Base-by-base conservation (phyloP, 1,284 basidiomycete species). In the Cryptococcus depauperatus region DNA sequence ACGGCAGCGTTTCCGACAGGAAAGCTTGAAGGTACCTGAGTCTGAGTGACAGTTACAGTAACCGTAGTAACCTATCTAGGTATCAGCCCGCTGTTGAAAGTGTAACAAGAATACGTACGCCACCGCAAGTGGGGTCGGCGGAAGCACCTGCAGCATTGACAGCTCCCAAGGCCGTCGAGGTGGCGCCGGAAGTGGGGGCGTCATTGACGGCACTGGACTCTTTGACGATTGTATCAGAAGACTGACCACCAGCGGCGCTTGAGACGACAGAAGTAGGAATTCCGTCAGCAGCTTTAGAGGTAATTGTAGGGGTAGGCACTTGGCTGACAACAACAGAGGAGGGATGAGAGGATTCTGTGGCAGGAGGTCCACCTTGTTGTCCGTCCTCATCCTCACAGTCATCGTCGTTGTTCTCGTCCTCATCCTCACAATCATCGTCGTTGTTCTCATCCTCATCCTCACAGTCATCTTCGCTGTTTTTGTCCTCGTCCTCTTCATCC, bases 11-110 rank as follows among this genome's bases (percentile, higher is more conserved):
- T 35, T 14, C 7, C 39, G 5, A 39, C 37, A 16, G 33, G 26
- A 16, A n/a, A 19, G 32, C 28, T 32, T 6, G n/a, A 42, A 25
- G 25, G 42, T 16, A 8, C 11, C 33, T 28, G 50, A 13, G 46
- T 7, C 2, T 22, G 7, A 37, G 54, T 54, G 4, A 54, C 47
- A 32, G 55, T 58, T 10, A 58, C 57, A 6, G 54, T 55, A 7
- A 58, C 55, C 10, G 57, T 58, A 8, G 50, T 47, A 13, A 40
- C 40, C 52, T 56, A 43, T 8, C 30, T 13, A 4, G 22, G 29
- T 5, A 26, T 9, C 21, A 18, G 42, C 47, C 39, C 52, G 40
- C 37, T 23, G 1, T 11, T 11, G 28, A 6, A 18, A 26, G 7
- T 28, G 18, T 16, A 10, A 16, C 10, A 38, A 9, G 35, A n/a